Conservation (phyloP, 1,284 basidiomycete species). For the Tilletia caries region DNA sequence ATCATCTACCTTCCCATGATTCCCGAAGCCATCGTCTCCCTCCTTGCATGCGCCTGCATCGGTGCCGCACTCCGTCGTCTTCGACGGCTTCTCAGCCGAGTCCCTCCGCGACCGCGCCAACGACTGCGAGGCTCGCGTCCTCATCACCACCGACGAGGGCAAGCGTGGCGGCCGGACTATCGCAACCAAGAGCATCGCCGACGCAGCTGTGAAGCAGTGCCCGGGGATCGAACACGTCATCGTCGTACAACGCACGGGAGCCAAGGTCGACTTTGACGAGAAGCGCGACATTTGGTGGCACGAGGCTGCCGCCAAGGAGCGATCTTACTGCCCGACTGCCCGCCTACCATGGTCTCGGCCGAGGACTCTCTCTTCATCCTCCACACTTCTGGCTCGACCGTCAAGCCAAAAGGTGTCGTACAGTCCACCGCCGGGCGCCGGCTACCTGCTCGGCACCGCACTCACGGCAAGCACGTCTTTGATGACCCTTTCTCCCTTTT, state of each 20-base stretch:
- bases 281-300: constrained; percentile 96
- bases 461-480: too few relatives aligned
- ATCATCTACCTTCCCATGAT: constrained; percentile 52
- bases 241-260: constrained; percentile 84
- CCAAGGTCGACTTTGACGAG: constrained; percentile 71
- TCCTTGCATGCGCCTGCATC: constrained; percentile 94
- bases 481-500: too few relatives aligned
- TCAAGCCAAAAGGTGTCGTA: too few relatives aligned
- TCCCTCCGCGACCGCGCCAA: constrained; percentile 86
- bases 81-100: constrained; percentile 95
- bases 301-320: constrained; percentile 78
- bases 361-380: constrained; percentile 97
- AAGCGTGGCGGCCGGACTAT: constrained; percentile 92
- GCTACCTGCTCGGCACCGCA: too few relatives aligned
- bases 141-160: constrained; percentile 94
- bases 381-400: too few relatives aligned
- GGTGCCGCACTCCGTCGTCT: constrained; percentile 97
- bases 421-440: too few relatives aligned
- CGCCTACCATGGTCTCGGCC: constrained; percentile 77
- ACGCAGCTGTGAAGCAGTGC: constrained; percentile 81
- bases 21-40: constrained; percentile 76
- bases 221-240: constrained; percentile 84
- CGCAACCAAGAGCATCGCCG: constrained; percentile 89
- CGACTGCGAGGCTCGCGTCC: constrained; percentile 82
- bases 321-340: constrained; percentile 86